Evolutionary conservation across 768 basidiomycete species (phyloP).

Genomic region (Hypsizygus marmoreus): DNA sequence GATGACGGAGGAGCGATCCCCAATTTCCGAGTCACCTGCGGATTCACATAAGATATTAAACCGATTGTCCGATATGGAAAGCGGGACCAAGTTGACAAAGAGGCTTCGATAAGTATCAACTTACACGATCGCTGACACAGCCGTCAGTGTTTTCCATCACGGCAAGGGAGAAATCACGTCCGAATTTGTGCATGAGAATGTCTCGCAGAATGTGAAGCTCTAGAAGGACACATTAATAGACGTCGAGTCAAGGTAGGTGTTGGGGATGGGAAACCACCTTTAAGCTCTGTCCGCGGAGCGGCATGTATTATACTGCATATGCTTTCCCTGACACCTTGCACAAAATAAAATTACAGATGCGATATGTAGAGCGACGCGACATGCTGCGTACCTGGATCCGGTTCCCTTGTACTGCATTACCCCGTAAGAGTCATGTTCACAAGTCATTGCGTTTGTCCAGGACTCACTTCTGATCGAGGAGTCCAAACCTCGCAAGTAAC

Average conservation of each 20-base stretch:
- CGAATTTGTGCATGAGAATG: slow-evolving; percentile 94
- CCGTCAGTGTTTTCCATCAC: slow-evolving; percentile 84
- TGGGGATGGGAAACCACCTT: slow-evolving; percentile 49
- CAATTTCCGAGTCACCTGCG: slow-evolving; percentile 77
- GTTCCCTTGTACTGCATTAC: slow-evolving; percentile 65
- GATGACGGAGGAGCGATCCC: slow-evolving; percentile 65
- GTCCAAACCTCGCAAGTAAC: slow-evolving; percentile 87
- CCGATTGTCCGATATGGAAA: slow-evolving; percentile 1
- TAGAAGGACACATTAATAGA: slow-evolving; percentile 28
- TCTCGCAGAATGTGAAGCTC: slow-evolving; percentile 91
- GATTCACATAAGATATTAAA: slow-evolving; percentile 7
- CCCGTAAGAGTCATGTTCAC: slow-evolving; percentile 12
- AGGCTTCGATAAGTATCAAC: slow-evolving; percentile 30
- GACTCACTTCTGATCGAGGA: slow-evolving; percentile 85
- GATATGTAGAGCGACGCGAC: neutral
- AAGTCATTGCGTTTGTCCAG: slow-evolving; percentile 9
- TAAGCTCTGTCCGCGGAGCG: slow-evolving; percentile 88
- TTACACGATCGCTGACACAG: slow-evolving; percentile 83
- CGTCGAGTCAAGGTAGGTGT: neutral
- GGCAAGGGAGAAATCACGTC: slow-evolving; percentile 84
- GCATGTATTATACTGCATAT: slow-evolving; percentile 89
- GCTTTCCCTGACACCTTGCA: slow-evolving; percentile 63
- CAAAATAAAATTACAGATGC: neutral
- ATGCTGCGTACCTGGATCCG: slow-evolving; percentile 64
- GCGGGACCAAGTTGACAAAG: neutral